Conservation (phyloP, 257 asterid species). For the Lantana camara region DNA sequence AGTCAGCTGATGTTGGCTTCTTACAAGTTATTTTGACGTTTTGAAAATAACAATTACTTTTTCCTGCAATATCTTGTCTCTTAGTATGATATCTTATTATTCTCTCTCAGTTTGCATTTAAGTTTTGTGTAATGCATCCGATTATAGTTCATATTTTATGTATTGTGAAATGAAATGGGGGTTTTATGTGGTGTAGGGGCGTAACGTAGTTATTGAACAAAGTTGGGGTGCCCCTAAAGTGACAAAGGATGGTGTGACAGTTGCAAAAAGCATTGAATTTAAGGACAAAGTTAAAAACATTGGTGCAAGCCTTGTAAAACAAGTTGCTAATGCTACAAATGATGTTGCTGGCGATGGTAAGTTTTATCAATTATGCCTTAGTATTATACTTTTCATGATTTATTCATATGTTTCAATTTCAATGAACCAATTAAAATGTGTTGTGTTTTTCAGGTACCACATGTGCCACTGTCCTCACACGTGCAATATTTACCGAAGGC, state of each 20-base stretch:
- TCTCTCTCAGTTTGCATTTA: background rate
- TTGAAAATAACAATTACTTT: background rate
- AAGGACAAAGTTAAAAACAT: conserved; percentile 85
- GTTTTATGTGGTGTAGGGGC: conserved; percentile 58
- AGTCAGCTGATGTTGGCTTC: background rate
- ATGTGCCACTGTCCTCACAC: conserved; percentile 95
- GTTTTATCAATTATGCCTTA: conserved; percentile 20
- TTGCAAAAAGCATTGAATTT: conserved; percentile 93
- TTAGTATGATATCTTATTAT: background rate
- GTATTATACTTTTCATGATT: background rate
- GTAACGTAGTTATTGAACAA: conserved; percentile 94
- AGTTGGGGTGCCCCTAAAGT: conserved; percentile 99
- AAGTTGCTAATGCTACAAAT: conserved; percentile 98
- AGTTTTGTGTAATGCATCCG: no score
- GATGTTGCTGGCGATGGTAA: conserved; percentile 98
- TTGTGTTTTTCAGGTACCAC: conserved; percentile 65
- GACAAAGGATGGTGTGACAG: conserved; percentile 98
- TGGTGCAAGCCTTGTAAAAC: conserved; percentile 97
- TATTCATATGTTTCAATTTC: background rate
- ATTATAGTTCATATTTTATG: background rate
- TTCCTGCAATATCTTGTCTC: background rate
- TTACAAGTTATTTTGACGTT: background rate
- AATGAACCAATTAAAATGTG: background rate
- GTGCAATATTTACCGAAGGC: conserved; percentile 91
- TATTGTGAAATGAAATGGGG: background rate